Evolutionary conservation across 768 basidiomycete species (phyloP).

Genomic region (Cubamyces sp.): DNA sequence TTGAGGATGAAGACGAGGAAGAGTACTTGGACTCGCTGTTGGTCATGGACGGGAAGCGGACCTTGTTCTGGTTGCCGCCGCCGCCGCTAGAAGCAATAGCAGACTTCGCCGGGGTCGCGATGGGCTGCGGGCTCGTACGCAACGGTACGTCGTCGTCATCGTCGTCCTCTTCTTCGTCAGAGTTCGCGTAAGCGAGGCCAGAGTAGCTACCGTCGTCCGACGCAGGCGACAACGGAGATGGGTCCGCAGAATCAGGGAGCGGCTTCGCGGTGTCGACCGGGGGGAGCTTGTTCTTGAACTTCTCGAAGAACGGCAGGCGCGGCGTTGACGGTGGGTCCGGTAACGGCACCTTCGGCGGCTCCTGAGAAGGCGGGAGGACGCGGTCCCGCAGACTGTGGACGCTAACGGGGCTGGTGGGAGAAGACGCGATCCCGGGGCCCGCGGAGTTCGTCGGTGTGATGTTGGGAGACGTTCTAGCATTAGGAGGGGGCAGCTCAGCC

Average conservation of each 20-base stretch:
- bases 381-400: conserved; percentile 26
- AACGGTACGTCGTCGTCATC: conserved; percentile 14
- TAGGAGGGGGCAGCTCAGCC: conserved; percentile 24
- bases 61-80: conserved; percentile 27
- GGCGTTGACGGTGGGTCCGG: conserved; percentile 28
- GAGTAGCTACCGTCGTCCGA: conserved; percentile 21
- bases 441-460: conserved; percentile 27
- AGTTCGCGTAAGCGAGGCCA: conserved; percentile 27
- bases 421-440: conserved; percentile 18
- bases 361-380: conserved; percentile 29
- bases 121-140: conserved; percentile 23
- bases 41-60: conserved; percentile 42
- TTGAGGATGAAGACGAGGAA: conserved; percentile 21
- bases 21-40: conserved; percentile 30
- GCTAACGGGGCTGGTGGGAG: conserved; percentile 27
- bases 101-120: conserved; percentile 9
- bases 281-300: conserved; percentile 44
- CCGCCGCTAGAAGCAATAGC: conserved; percentile 7
- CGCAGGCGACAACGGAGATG: conserved; percentile 20
- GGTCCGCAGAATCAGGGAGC: conserved; percentile 4
- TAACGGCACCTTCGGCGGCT: conserved; percentile 29
- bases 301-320: conserved; percentile 61
- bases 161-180: conserved; percentile 25
- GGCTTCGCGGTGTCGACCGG: conserved; percentile 24
- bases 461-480: conserved; percentile 16